Evolutionary conservation across 2,329 filamentous ascomycete species (phyloP).

Genomic region (Nemania sp.): DNA sequence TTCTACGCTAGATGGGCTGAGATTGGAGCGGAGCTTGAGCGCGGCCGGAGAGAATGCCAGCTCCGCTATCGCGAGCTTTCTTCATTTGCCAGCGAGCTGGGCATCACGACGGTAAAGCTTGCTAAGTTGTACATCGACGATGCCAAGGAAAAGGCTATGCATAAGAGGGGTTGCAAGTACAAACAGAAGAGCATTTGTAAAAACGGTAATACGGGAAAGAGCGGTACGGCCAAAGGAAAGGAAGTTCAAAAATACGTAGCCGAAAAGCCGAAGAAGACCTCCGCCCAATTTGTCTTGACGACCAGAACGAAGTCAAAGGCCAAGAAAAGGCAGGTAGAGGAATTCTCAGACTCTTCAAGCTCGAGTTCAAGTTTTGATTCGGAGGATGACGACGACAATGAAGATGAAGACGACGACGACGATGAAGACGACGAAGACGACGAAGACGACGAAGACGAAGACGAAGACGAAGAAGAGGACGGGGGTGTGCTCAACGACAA

Average conservation of each 20-base stretch:
- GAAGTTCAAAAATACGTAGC: not conserved
- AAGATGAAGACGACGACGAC: not conserved
- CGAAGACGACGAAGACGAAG: not conserved
- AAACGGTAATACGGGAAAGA: not conserved
- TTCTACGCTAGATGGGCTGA: slow-evolving; percentile 22
- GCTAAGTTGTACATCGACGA: slow-evolving; percentile 17
- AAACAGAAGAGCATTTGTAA: not conserved
- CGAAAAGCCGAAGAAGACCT: not conserved
- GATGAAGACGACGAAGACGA: not conserved
- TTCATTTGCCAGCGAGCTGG: slow-evolving; percentile 15
- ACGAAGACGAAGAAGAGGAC: not conserved
- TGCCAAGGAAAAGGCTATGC: slow-evolving; percentile 2
- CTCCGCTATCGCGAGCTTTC: slow-evolving; percentile 21
- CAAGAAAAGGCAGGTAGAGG: slow-evolving; percentile 10
- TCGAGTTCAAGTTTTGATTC: not conserved
- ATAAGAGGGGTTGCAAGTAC: not conserved
- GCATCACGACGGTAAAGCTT: slow-evolving; percentile 18
- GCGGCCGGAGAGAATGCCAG: slow-evolving; percentile 18
- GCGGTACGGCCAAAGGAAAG: not conserved
- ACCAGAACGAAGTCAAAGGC: not conserved
- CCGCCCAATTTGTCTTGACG: not conserved
- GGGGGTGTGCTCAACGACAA: too few species aligned
- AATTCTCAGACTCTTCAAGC: not conserved
- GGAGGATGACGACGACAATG: not conserved
- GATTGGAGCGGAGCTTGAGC: slow-evolving; percentile 22